Evolutionary conservation across 31 red algal genomes (phyloP).

Genomic region (Odonthalia washingtoniensis): DNA sequence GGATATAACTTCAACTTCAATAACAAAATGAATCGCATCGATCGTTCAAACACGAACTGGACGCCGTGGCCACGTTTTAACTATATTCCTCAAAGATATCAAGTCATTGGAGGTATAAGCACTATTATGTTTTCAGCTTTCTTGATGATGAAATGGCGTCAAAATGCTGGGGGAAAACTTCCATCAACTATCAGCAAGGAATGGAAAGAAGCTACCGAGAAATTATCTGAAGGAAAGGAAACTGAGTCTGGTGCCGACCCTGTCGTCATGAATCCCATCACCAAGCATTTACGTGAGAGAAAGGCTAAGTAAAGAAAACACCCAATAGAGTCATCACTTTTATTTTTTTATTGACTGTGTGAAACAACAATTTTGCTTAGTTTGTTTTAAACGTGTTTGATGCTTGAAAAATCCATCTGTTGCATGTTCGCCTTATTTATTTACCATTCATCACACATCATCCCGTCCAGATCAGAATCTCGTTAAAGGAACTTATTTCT

Average conservation of each 20-base stretch:
- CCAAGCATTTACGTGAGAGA: constrained; percentile 45
- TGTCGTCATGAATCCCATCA: constrained; percentile 78
- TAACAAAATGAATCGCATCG: constrained; percentile 67
- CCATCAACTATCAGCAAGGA: constrained; percentile 74
- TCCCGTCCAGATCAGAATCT: too few relatives aligned
- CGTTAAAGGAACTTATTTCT: too few relatives aligned
- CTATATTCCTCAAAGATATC: constrained; percentile 54
- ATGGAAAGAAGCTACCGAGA: constrained; percentile 63
- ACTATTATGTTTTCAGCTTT: constrained; percentile 72
- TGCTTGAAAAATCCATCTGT: too few relatives aligned
- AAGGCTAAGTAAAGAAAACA: too few relatives aligned
- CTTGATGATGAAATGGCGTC: neutral
- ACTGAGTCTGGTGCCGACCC: constrained; percentile 62
- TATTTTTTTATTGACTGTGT: too few relatives aligned
- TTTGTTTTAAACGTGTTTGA: too few relatives aligned
- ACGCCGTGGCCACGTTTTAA: constrained; percentile 79
- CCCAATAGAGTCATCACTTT: too few relatives aligned
- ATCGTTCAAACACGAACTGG: constrained; percentile 85
- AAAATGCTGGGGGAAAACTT: neutral
- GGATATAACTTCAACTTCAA: too few relatives aligned
- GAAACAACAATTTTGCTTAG: too few relatives aligned
- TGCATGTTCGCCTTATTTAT: too few relatives aligned
- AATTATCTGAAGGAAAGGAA: constrained; percentile 45
- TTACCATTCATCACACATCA: too few relatives aligned
- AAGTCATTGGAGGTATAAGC: constrained; percentile 76